A percentile compares a stretch with the other conserved stretches of the same genome.
These are phyloP conservation scores for Rhexocercosporidium sp. DNA, from an alignment of 2,329 filamentous ascomycete species.

Conservation along the genomic window DNA sequence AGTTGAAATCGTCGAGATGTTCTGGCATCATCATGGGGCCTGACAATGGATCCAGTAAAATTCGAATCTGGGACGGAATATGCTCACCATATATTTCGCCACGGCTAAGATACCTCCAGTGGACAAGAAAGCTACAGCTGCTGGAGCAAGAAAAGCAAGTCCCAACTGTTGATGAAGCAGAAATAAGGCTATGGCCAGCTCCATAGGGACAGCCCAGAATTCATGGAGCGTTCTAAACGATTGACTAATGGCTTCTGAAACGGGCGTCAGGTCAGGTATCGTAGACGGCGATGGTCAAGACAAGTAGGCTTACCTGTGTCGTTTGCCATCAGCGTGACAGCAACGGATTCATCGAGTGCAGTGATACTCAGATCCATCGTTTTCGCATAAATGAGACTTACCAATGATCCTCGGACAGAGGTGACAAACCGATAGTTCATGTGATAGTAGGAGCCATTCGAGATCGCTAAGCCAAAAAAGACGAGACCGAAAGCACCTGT, in stretches of 20 bases:
- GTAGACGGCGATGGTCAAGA: not conserved
- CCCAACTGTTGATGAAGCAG: slow-evolving; percentile 40
- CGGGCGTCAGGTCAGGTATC: not conserved
- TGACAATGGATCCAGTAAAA: too few species aligned
- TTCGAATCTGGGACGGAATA: not conserved
- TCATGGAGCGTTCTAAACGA: slow-evolving; percentile 42
- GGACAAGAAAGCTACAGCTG: slow-evolving; percentile 36
- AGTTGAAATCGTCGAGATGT: not conserved
- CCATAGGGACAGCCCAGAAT: slow-evolving; percentile 40
- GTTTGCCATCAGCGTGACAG: slow-evolving; percentile 42
- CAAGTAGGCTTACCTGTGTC: slow-evolving; percentile 33
- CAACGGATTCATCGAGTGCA: slow-evolving; percentile 35
- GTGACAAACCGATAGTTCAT: slow-evolving; percentile 31
- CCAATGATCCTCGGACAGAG: slow-evolving; percentile 36
- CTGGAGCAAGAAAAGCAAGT: slow-evolving; percentile 35
- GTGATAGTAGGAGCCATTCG: slow-evolving; percentile 33
- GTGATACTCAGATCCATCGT: slow-evolving; percentile 38
- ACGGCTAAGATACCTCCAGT: slow-evolving; percentile 33
- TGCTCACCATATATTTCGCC: slow-evolving; percentile 33
- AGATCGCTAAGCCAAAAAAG: slow-evolving; percentile 39
- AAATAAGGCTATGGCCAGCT: slow-evolving; percentile 38
- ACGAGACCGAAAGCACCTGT: slow-evolving; percentile 41
- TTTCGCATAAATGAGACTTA: slow-evolving; percentile 38
- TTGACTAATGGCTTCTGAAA: slow-evolving; percentile 33
- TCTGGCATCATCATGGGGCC: not conserved